Conservation (phyloP, 2,329 filamentous ascomycete species). For the Botrytis tulipae region DNA sequence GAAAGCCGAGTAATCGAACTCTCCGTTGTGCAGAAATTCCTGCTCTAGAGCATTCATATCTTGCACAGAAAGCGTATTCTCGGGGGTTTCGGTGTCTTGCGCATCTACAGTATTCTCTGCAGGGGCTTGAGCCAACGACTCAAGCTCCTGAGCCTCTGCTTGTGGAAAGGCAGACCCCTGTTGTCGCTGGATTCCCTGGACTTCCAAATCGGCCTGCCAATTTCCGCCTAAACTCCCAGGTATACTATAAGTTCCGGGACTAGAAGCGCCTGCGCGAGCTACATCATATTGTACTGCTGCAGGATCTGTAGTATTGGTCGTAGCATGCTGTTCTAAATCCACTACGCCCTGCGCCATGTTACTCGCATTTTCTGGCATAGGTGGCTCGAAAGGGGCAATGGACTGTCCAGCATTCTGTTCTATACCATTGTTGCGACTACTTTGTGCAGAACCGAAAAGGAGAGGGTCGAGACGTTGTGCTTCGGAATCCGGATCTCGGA, state of each 20-base stretch:
- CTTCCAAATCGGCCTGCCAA: background rate
- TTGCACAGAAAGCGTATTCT: background rate
- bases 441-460: background rate
- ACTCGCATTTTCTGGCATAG: background rate
- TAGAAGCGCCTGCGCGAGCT: too few species aligned
- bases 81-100: fast-evolving
- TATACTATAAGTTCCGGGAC: background rate
- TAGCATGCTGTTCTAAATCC: background rate
- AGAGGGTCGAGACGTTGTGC: background rate
- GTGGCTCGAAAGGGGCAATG: fast-evolving
- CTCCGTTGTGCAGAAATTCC: background rate
- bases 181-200: fast-evolving
- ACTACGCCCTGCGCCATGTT: background rate
- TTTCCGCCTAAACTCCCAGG: background rate
- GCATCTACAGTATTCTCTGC: background rate
- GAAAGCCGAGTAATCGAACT: background rate
- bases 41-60: background rate
- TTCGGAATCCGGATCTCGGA: background rate
- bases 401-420: background rate
- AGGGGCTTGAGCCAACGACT: background rate
- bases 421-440: background rate
- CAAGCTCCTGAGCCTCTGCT: background rate
- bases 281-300: background rate
- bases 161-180: background rate
- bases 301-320: fast-evolving